phyloP scores from a whole-genome alignment of 2,329 filamentous ascomycete species.

The Nemania diffusa region DNA sequence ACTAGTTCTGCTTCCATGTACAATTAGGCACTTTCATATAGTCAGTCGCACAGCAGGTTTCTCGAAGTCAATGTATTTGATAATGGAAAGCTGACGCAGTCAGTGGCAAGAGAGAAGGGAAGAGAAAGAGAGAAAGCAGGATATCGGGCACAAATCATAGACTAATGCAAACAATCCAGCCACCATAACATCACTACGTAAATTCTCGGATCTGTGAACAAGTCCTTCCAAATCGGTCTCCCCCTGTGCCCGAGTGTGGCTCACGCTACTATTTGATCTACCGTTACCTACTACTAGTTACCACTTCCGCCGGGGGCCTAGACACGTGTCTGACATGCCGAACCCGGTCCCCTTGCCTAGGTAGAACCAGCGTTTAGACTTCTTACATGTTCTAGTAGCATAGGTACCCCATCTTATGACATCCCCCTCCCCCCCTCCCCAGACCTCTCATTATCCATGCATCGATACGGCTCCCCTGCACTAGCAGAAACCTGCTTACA shows the following conservation, averaged over 20 bases:
- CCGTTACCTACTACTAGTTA: conserved; percentile 4
- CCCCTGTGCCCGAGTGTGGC: conserved; percentile 23
- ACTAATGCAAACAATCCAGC: conserved; percentile 29
- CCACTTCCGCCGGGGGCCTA: conserved; percentile 2
- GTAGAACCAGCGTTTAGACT: conserved; percentile 12
- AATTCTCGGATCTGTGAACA: conserved; percentile 16
- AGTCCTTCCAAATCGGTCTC: conserved; percentile 22
- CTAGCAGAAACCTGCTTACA: conserved; percentile 29
- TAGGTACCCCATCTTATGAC: conserved; percentile 22
- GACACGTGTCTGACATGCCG: conserved; percentile 34
- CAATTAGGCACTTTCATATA: conserved; percentile 26
- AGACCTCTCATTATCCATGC: conserved; percentile 16
- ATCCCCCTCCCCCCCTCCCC: conserved; percentile 22
- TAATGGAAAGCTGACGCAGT: conserved; percentile 14
- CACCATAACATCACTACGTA: conserved; percentile 2
- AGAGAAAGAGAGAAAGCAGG: not conserved
- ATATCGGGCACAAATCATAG: conserved; percentile 19
- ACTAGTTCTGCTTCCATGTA: conserved; percentile 33
- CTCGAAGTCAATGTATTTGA: conserved; percentile 26
- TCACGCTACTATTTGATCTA: conserved; percentile 26
- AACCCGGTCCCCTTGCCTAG: conserved; percentile 20
- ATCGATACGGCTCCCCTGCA: conserved; percentile 16
- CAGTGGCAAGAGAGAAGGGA: conserved; percentile 6
- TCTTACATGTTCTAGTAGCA: conserved; percentile 29
- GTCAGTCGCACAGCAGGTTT: conserved; percentile 12